Conservation (phyloP, 306 rosid species). For the Potentilla sterilis region DNA sequence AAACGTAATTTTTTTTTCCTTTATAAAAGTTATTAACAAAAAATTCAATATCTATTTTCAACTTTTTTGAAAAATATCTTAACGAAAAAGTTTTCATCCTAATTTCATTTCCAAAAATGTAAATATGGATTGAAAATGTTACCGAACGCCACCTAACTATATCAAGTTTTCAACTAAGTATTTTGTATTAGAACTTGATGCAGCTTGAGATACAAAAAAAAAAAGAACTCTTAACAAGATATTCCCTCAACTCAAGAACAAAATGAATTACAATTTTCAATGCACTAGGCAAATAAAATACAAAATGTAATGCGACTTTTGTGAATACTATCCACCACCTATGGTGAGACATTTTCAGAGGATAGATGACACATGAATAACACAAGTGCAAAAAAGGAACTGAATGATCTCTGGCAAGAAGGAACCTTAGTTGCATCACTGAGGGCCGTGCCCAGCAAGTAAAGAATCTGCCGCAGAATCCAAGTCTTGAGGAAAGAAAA, state of each 20-base stretch:
- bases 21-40: no score
- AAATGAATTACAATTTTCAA: not conserved
- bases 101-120: no score
- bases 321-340: conserved; percentile 1
- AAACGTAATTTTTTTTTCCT: no score
- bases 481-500: conserved; percentile 86
- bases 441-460: conserved; percentile 40
- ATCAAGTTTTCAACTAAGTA: not conserved
- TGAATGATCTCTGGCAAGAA: conserved; percentile 11
- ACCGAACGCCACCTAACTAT: no score
- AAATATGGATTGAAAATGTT: no score
- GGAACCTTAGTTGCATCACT: conserved; percentile 17
- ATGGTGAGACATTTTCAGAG: conserved; percentile 1
- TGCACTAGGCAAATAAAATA: not conserved
- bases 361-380: conserved; percentile 5
- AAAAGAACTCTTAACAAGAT: not conserved
- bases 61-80: no score
- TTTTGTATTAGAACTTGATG: not conserved
- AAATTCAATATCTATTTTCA: no score
- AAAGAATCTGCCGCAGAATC: conserved; percentile 85
- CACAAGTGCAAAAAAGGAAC: conserved; percentile 17
- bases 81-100: no score
- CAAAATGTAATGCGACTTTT: not conserved
- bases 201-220: not conserved
- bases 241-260: not conserved